These are phyloP conservation scores for Parachaetomium inaequale DNA, from an alignment of 495 filamentous ascomycete species.

Conservation along the genomic window DNA sequence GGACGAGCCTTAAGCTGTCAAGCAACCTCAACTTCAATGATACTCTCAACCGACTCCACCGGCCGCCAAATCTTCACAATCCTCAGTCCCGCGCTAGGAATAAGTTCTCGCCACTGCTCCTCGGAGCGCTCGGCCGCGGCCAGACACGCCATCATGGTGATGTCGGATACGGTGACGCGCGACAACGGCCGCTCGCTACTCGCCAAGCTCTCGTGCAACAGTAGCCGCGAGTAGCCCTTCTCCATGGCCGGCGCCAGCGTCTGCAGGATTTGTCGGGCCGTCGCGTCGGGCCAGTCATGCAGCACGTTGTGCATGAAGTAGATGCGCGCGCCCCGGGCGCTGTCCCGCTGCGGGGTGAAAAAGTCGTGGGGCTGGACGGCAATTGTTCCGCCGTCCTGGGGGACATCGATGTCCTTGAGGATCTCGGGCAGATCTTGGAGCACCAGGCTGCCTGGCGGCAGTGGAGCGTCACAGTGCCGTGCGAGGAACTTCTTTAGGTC, in stretches of 20 bases:
- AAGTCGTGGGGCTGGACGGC: conserved; percentile 42
- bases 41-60: conserved; percentile 36
- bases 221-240: conserved; percentile 46
- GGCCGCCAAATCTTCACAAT: conserved; percentile 41
- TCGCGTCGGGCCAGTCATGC: conserved; percentile 50
- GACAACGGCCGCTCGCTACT: conserved; percentile 41
- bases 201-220: conserved; percentile 55
- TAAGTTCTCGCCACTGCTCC: conserved; percentile 30
- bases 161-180: conserved; percentile 41
- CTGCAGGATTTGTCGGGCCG: conserved; percentile 37
- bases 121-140: conserved; percentile 33
- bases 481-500: conserved; percentile 38
- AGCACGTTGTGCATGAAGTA: conserved; percentile 47
- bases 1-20: background rate
- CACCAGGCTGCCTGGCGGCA: conserved; percentile 35
- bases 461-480: conserved; percentile 25
- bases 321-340: conserved; percentile 33
- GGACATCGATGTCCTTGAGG: conserved; percentile 26
- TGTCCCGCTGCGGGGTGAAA: conserved; percentile 41
- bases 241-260: conserved; percentile 42
- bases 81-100: conserved; percentile 39
- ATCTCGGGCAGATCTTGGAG: conserved; percentile 46
- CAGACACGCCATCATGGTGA: conserved; percentile 36
- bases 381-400: conserved; percentile 8
- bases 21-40: conserved; percentile 42